A percentile compares a stretch with the other conserved stretches of the same genome.
Evolutionary conservation across 2,329 filamentous ascomycete species (phyloP).

Genomic region (Phyllosticta capitalensis): DNA sequence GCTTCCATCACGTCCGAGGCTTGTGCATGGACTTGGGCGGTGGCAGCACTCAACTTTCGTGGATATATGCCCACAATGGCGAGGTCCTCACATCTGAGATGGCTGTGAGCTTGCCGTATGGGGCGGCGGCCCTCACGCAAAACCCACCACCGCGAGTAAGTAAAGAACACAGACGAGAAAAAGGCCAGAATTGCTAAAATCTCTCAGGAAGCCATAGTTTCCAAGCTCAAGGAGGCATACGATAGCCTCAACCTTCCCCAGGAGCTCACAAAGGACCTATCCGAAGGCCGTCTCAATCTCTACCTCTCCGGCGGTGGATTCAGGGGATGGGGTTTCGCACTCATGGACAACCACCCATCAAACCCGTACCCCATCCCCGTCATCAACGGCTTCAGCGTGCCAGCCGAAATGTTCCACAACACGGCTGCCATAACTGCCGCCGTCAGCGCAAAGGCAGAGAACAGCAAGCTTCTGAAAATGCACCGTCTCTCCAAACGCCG

Average conservation of each 20-base stretch:
- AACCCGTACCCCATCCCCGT: constrained; percentile 75
- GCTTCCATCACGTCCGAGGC: constrained; percentile 59
- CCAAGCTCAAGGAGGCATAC: constrained; percentile 53
- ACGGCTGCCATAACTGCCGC: constrained; percentile 32
- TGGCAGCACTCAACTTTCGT: constrained; percentile 60
- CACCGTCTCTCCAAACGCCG: constrained; percentile 67
- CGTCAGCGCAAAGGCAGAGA: constrained; percentile 48
- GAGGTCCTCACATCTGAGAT: constrained; percentile 40
- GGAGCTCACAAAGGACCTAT: constrained; percentile 25
- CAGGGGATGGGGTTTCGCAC: constrained; percentile 78
- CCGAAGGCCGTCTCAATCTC: constrained; percentile 50
- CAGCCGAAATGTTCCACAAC: constrained; percentile 14
- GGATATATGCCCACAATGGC: constrained; percentile 46
- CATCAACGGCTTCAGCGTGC: constrained; percentile 67
- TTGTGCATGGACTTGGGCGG: constrained; percentile 83
- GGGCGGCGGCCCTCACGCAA: constrained; percentile 53
- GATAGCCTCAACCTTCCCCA: constrained; percentile 46
- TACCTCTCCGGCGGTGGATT: constrained; percentile 89
- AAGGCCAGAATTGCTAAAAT: neutral
- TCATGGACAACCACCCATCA: constrained; percentile 68
- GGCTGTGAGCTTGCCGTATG: constrained; percentile 59
- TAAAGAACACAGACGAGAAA: neutral
- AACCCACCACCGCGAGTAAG: constrained; percentile 3
- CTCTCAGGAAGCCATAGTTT: constrained; percentile 43
- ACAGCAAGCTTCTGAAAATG: constrained; percentile 27